phyloP scores from a whole-genome alignment of 441 rosid genomes.

The Populus hybrid region DNA sequence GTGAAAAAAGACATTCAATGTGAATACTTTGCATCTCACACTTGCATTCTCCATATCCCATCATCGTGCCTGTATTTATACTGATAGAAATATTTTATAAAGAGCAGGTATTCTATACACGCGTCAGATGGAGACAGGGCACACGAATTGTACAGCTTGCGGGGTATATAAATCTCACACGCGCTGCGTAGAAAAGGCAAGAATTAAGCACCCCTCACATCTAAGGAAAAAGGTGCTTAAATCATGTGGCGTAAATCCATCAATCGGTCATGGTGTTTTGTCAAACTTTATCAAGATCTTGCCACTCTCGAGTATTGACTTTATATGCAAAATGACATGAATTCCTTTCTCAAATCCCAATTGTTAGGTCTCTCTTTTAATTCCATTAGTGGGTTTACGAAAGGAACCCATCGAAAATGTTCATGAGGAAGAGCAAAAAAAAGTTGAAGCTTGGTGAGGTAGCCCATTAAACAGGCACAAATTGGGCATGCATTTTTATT shows the following conservation, averaged over 20 bases:
- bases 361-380: neutral
- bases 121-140: neutral
- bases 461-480: neutral
- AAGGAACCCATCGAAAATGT: neutral
- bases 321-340: neutral
- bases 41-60: neutral
- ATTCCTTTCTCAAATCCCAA: slow-evolving; percentile 2
- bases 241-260: slow-evolving; percentile 25
- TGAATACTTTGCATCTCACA: neutral
- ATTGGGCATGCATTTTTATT: neutral
- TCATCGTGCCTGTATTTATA: no score
- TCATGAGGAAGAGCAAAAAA: neutral
- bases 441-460: neutral
- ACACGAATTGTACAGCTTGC: neutral
- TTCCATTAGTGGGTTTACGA: neutral
- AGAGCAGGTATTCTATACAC: neutral
- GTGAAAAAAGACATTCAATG: no score
- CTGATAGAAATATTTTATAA: no score
- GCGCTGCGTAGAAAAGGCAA: neutral
- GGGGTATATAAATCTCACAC: neutral
- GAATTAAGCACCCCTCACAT: no score
- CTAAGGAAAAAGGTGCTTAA: slow-evolving; percentile 2
- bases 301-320: slow-evolving; percentile 17
- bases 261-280: slow-evolving; percentile 19
- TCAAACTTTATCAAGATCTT: slow-evolving; percentile 22